Evolutionary conservation across 192 early-diverging fungal genomes (phyloP).

Genomic region (Oehlia diaphana): DNA sequence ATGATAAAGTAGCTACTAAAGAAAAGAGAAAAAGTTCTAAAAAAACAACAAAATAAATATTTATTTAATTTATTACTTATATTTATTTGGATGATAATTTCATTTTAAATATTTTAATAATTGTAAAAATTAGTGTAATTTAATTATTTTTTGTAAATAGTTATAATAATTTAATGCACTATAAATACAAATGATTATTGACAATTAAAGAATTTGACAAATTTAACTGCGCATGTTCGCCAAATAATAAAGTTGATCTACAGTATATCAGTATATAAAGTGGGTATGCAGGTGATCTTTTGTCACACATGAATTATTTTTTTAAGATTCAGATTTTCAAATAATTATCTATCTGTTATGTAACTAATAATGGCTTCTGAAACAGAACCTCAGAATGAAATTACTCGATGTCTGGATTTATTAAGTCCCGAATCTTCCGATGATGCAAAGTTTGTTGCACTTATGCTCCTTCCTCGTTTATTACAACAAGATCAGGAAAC

Average conservation of each 20-base stretch:
- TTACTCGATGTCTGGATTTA: slow-evolving; percentile 40
- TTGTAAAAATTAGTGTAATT: neutral
- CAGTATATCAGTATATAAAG: too few species aligned
- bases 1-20: neutral
- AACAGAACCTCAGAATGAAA: neutral
- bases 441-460: slow-evolving; percentile 53
- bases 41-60: neutral
- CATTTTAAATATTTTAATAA: neutral
- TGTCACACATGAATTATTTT: too few species aligned
- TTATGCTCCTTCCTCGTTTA: slow-evolving; percentile 47
- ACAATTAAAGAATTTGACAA: too few species aligned
- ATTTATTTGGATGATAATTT: neutral
- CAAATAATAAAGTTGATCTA: too few species aligned
- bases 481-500: slow-evolving; percentile 39
- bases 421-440: slow-evolving; percentile 41
- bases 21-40: neutral
- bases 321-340: too few species aligned
- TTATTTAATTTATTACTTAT: neutral
- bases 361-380: neutral
- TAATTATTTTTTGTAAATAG: neutral
- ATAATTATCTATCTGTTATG: too few species aligned
- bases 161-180: neutral
- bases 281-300: too few species aligned
- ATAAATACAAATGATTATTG: too few species aligned
- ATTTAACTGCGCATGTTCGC: too few species aligned